Base-by-base conservation (phyloP, 1,284 basidiomycete species). In the Marasmius sp. region DNA sequence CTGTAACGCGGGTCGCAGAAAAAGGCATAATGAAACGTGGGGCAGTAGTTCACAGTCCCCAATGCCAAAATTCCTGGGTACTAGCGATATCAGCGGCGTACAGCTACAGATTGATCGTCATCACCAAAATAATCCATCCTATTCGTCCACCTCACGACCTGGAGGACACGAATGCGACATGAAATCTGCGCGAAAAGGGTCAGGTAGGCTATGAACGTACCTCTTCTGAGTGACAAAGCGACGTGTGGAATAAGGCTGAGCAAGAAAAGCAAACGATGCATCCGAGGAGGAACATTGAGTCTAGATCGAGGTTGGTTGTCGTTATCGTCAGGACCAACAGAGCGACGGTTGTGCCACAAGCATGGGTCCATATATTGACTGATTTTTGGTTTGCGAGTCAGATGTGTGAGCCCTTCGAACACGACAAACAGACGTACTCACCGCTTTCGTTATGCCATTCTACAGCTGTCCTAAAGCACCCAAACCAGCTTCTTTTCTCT, bases 291-390 rank as follows among this genome's bases (percentile, higher is more conserved):
- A 64, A 66, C 5, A 54, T 12, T 18, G 41, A 14, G 16, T 62
- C 18, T 20, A 57, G 41, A 12, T 51, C 51, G n/a, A 20, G n/a
- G 39, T 62, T 57, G n/a, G 49, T 27, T 27, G 36, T 10, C 22
- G n/a, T 43, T 57, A 22, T n/a, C 18, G 27, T 39, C 5, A 61
- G 39, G n/a, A 61, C 41, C 16, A 45, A 41, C 9, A 57, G 14
- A 33, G 56, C 58, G 33, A 57, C 39, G 1, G 59, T 20, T 41
- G 61, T 59, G 5, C 63, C 63, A n/a, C 61, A 48, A 14, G 64
- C 51, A 37, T 66, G 63, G 54, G 63, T 58, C 65, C 65, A 66
- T 3, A 64, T 63, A 33, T 66, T 64, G 16, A 64, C 65, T 64
- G 41, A 11, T 33, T 11, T n/a, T 1, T n/a, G 27, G 27, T 27